Percentiles rank a stretch among this genome's conserved stretches.
These are phyloP conservation scores for Podaxis carcinomalis DNA, from an alignment of 768 basidiomycete species.

Conservation along the genomic window DNA sequence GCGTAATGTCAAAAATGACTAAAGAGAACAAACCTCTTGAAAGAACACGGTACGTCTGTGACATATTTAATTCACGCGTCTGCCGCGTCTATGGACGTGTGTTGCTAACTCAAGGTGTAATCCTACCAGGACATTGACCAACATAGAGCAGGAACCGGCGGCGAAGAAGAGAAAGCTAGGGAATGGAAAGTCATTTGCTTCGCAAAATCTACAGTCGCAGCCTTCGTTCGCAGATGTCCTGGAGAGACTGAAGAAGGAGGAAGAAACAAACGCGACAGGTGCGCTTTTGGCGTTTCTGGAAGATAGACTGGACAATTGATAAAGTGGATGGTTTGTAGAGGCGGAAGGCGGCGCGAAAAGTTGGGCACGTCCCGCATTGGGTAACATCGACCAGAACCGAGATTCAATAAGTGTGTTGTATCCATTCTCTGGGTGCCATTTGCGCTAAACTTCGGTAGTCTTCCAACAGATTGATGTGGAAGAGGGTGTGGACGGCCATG, in stretches of 20 bases:
- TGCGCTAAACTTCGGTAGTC: constrained; percentile 36
- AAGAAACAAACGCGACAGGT: constrained; percentile 38
- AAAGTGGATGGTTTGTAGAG: constrained; percentile 27
- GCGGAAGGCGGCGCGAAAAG: constrained; percentile 75
- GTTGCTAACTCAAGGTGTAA: neutral
- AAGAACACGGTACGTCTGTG: constrained; percentile 25
- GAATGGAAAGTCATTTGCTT: constrained; percentile 33
- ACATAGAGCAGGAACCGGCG: constrained; percentile 32
- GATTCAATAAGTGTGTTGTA: constrained; percentile 62
- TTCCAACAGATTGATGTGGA: constrained; percentile 98
- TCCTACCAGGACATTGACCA: constrained; percentile 19
- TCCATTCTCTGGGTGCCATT: neutral
- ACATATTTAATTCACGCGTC: constrained; percentile 8
- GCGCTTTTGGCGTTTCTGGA: constrained; percentile 15
- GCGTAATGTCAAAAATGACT: constrained; percentile 13
- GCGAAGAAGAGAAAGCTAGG: constrained; percentile 53
- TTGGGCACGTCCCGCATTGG: constrained; percentile 66
- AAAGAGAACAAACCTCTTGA: constrained; percentile 29
- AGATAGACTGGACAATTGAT: neutral
- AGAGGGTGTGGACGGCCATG: constrained; percentile 21
- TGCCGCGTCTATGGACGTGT: constrained; percentile 19
- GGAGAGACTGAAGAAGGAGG: constrained; percentile 54
- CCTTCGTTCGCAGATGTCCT: constrained; percentile 59
- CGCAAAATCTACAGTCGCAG: constrained; percentile 30
- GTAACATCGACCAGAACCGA: constrained; percentile 48